Evolutionary conservation across 345 rosid species (phyloP).

Genomic region (Microthlaspi erraticum): DNA sequence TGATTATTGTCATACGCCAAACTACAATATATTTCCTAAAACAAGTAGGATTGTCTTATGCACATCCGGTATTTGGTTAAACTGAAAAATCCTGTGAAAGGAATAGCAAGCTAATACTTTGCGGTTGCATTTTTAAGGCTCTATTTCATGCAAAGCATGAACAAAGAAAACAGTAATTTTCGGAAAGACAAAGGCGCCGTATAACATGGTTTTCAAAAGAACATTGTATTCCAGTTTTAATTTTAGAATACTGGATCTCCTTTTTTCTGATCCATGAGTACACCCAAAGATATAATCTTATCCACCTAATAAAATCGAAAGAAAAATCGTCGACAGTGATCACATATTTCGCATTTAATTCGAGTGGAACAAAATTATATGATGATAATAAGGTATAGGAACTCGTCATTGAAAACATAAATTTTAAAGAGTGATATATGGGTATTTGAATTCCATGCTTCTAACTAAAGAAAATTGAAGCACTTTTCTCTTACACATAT

Average conservation of each 20-base stretch:
- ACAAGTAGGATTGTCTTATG: not conserved
- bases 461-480: slow-evolving; percentile 36
- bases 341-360: not conserved
- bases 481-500: slow-evolving; percentile 31
- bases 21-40: not conserved
- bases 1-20: not conserved
- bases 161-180: slow-evolving; percentile 29
- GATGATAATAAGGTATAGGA: not conserved
- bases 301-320: slow-evolving; percentile 17
- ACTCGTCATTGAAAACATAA: not conserved
- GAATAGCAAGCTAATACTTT: too few relatives aligned
- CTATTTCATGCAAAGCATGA: too few relatives aligned
- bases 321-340: not conserved
- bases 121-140: too few relatives aligned
- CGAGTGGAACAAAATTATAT: slow-evolving; percentile 5
- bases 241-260: not conserved
- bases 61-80: too few relatives aligned
- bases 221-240: slow-evolving; percentile 13
- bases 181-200: slow-evolving; percentile 48
- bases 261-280: slow-evolving; percentile 25
- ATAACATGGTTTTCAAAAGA: slow-evolving; percentile 23
- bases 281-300: slow-evolving; percentile 28
- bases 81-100: too few relatives aligned
- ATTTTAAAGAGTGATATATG: not conserved
- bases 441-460: slow-evolving; percentile 40